Conservation (phyloP, 139 green algal genomes). For the Parachlorella kessleri region DNA sequence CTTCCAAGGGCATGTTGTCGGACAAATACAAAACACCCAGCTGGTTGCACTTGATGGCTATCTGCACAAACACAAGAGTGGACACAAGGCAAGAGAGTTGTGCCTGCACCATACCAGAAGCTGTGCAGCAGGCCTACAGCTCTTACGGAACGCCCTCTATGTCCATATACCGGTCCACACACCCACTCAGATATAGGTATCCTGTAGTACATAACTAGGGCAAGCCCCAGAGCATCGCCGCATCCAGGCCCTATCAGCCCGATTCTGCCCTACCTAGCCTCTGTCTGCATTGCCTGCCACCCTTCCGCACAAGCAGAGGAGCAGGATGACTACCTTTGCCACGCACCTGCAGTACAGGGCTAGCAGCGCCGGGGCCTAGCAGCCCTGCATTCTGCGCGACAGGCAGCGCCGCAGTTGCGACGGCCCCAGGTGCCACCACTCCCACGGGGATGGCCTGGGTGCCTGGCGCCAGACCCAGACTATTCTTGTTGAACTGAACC, state of each 20-base stretch:
- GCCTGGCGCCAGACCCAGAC: conserved; percentile 79
- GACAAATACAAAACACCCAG: conserved; percentile 91
- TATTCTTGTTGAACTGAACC: conserved; percentile 96
- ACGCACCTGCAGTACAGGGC: conserved; percentile 61
- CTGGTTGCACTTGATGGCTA: conserved; percentile 84
- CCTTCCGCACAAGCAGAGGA: too few relatives aligned
- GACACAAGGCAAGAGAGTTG: too few relatives aligned
- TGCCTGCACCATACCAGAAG: too few relatives aligned
- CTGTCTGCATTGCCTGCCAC: too few relatives aligned
- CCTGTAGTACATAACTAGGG: neutral
- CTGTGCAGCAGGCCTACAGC: too few relatives aligned
- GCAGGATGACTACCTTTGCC: too few relatives aligned
- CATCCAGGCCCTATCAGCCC: too few relatives aligned
- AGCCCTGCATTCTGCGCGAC: conserved; percentile 58
- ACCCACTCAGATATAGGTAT: neutral
- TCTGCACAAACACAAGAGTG: too few relatives aligned
- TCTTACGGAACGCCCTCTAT: too few relatives aligned
- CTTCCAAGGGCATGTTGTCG: conserved; percentile 57
- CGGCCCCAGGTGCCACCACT: conserved; percentile 49
- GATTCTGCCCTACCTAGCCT: too few relatives aligned
- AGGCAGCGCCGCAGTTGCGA: conserved; percentile 34
- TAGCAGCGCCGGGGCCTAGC: conserved; percentile 21
- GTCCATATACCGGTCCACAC: too few relatives aligned
- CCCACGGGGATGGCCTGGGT: conserved; percentile 52
- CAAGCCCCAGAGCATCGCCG: too few relatives aligned